Evolutionary conservation across 177 flowering plant species (phyloP).

Genomic region (Vitis hybrid): DNA sequence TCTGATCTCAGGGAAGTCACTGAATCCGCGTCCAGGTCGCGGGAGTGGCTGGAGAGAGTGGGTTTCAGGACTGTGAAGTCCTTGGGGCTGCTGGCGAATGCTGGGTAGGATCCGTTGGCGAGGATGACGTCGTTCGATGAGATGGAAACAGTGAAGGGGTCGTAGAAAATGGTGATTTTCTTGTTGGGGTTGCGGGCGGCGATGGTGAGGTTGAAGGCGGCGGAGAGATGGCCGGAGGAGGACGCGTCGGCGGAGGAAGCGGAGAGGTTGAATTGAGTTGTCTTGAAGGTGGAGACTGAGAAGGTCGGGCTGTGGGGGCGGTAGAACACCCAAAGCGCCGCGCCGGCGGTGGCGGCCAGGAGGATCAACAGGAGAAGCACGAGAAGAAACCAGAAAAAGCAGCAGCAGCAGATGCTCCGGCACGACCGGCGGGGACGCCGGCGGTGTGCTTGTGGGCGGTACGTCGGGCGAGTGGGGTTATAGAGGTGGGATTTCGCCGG

Average conservation of each 20-base stretch:
- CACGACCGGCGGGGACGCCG: slow-evolving; percentile 21
- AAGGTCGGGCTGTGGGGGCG: slow-evolving; percentile 47
- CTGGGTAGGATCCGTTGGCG: slow-evolving; percentile 32
- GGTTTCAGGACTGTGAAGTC: slow-evolving; percentile 19
- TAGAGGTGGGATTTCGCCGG: slow-evolving; percentile 32
- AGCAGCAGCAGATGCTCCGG: slow-evolving; percentile 37
- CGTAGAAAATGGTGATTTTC: slow-evolving; percentile 29
- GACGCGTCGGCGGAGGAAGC: slow-evolving; percentile 23
- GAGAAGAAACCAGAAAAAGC: slow-evolving; percentile 45
- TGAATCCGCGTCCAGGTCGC: slow-evolving; percentile 40
- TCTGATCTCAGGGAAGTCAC: slow-evolving; percentile 31
- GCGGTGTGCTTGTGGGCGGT: slow-evolving; percentile 33
- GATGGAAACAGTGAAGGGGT: slow-evolving; percentile 23
- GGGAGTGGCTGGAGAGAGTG: slow-evolving; percentile 1
- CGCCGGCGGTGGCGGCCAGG: slow-evolving; percentile 38
- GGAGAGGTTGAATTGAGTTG: slow-evolving; percentile 45
- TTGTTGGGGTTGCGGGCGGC: slow-evolving; percentile 23
- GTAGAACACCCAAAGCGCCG: slow-evolving; percentile 43
- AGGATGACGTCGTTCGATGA: slow-evolving; percentile 25
- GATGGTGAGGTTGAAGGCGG: slow-evolving; percentile 33
- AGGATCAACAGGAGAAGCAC: slow-evolving; percentile 29
- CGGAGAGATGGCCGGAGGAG: slow-evolving; percentile 23
- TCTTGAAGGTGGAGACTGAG: slow-evolving; percentile 41
- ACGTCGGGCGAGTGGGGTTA: slow-evolving; percentile 24
- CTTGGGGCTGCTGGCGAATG: slow-evolving; percentile 20